Evolutionary conservation across 2,329 filamentous ascomycete genomes (phyloP), one percentile per base, ranked within the genome.

Genomic region (Blumeria hordei): DNA sequence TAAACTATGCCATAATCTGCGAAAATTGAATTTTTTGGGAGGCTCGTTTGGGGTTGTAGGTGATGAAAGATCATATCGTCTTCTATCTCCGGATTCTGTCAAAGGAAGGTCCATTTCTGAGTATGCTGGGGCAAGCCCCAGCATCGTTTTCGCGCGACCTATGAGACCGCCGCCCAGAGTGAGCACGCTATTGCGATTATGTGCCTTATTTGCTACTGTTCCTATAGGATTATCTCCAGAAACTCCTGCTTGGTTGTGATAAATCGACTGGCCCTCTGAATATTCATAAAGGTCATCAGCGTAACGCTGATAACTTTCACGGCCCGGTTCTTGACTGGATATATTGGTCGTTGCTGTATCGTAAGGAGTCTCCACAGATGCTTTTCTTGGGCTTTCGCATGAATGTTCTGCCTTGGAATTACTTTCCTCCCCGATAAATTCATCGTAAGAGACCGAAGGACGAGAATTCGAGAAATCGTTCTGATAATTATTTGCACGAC

Each of bases 81-180:
- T 69, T 61, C 74, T 70, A 51, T 73, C 75, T 54, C 74, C 77
- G 50, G 82, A 71, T 66, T 96, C 87, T 5, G 90, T 96, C 68
- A 98, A 73, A 12, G 92, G 92, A 55, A 98, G 73, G 66, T 98
- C 90, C 92, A 98, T 98, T 69, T 96, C 92, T 36, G 90, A 95
- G 69, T 98, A 96, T 62, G 84, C 76, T 21, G 76, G 74, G 9
- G 79, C 83, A 80, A 94, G 88, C 54, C 92, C 90, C 58, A 98
- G 71, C 74, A 84, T 87, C 66, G 84, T 88, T 72, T 94, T 96
- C 44, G 90, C 83, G 64, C 77, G 81, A 47, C 88, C 92, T 64
- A 95, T 72, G 58, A 96, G 71, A 16, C 90, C 88, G 58, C 90
- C 88, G 58, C 90, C 88, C 64, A 96, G 70, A 61, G 81, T 79